Base-by-base conservation (phyloP, 805 yeast genomes). In the Candida sphagnicola region DNA sequence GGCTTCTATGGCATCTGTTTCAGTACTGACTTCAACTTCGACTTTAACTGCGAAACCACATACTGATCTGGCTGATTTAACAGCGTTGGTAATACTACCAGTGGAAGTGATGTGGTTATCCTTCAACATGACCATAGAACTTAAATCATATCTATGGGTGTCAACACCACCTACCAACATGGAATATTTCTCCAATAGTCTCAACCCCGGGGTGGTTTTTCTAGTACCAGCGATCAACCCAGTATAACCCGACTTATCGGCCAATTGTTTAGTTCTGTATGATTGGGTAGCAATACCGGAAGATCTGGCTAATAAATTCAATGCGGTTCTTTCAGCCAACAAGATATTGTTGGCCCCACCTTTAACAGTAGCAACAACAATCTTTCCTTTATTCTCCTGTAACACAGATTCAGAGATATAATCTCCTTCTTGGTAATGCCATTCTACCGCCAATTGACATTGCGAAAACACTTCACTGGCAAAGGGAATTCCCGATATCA, bases 131-230 rank as follows among this genome's bases (percentile, higher is more conserved):
- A 91, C 90, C 98, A 90, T 90, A 2, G 93, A 77, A 32, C 93
- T 82, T 40, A 90, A 75, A 57, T 91, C 97, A 56, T 87, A 87
- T 46, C 98, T 73, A 60, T 90, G 98, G 39, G 93, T 75, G 56
- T 90, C 98, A 40, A 87, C 85, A 3, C 97, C 97, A 23, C 97
- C 98, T 8, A 90, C 95, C 23, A 87, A 65, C 98, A 90, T 91
- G 17, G 95, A 83, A 62, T 90, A 90, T 59, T 90, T 90, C 57
- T 90, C 98, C 41, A 91, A 64, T 31, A 82, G 69, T 53, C 98
- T 77, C 45, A 90, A 74, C 0, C 98, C 98, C 0, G 98, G 98
- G 0, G 98, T 91, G n/a, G 97, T 91, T 63, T 90, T 90, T 56
- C 98, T 77, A 1, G 98, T 90, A 5, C 97, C 98, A 0, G 98